These are phyloP conservation scores for Volvox reticuliferus DNA, from an alignment of 139 green algal genomes.

Conservation along the genomic window DNA sequence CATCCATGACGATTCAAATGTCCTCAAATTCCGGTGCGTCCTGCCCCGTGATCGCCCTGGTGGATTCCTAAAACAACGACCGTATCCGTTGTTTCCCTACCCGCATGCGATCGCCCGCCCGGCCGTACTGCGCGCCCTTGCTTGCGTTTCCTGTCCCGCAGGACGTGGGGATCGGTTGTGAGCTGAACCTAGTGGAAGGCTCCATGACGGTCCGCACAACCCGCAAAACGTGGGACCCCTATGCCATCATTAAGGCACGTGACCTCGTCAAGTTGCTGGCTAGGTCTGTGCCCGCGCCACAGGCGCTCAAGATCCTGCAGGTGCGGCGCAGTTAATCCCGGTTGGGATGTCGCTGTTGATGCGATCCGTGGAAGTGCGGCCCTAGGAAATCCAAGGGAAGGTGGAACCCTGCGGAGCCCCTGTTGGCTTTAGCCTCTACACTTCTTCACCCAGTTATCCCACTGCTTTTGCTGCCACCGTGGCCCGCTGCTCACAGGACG, in stretches of 20 bases:
- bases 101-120: too few species aligned
- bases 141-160: not conserved
- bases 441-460: too few species aligned
- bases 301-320: slow-evolving; percentile 71
- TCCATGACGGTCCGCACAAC: slow-evolving; percentile 98
- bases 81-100: too few species aligned
- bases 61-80: too few species aligned
- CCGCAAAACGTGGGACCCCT: slow-evolving; percentile 98
- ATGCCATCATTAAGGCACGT: slow-evolving; percentile 97
- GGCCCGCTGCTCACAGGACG: slow-evolving; percentile 71
- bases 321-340: not conserved
- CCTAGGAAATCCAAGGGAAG: too few species aligned
- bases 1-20: too few species aligned
- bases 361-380: too few species aligned
- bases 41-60: too few species aligned
- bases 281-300: slow-evolving; percentile 91
- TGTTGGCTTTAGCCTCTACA: too few species aligned
- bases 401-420: too few species aligned
- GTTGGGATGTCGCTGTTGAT: too few species aligned
- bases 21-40: too few species aligned
- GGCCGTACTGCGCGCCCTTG: not conserved
- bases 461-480: not conserved
- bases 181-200: slow-evolving; percentile 98
- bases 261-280: slow-evolving; percentile 99
- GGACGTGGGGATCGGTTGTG: slow-evolving; percentile 81